These are phyloP conservation scores for Eurotiales sp. DNA, from an alignment of 2,329 filamentous ascomycete genomes.

Conservation along the genomic window DNA sequence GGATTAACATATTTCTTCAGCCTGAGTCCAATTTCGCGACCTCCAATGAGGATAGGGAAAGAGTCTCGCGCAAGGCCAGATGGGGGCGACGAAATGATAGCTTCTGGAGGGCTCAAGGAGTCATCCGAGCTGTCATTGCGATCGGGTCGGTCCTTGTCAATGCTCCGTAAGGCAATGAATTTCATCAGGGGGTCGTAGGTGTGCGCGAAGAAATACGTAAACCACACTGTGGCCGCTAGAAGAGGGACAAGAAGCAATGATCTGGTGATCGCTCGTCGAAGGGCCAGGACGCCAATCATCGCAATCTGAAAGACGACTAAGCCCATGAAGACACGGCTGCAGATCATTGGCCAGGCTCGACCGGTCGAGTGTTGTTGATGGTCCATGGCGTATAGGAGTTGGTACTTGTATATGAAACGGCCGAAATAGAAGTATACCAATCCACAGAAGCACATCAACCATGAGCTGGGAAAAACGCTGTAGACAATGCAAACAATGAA, in stretches of 20 bases:
- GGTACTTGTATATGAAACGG: slow-evolving; percentile 93
- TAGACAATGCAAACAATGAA: slow-evolving; percentile 97
- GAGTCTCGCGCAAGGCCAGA: slow-evolving; percentile 43
- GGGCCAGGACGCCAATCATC: slow-evolving; percentile 79
- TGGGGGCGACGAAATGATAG: slow-evolving; percentile 37
- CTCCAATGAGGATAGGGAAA: slow-evolving; percentile 38
- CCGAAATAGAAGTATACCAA: slow-evolving; percentile 64
- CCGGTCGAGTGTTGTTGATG: slow-evolving; percentile 89
- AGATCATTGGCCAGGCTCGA: slow-evolving; percentile 93
- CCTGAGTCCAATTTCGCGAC: slow-evolving; percentile 36
- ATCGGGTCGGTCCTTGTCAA: slow-evolving; percentile 61
- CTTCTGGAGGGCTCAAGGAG: slow-evolving; percentile 32
- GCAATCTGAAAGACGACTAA: slow-evolving; percentile 85
- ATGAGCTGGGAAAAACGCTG: slow-evolving; percentile 76
- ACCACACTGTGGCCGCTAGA: slow-evolving; percentile 79
- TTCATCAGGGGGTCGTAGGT: slow-evolving; percentile 85
- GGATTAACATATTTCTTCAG: slow-evolving; percentile 47
- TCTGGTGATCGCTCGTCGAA: slow-evolving; percentile 68
- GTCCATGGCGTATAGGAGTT: slow-evolving; percentile 96
- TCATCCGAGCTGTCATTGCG: slow-evolving; percentile 23
- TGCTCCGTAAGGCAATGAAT: slow-evolving; percentile 87
- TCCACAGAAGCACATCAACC: slow-evolving; percentile 73
- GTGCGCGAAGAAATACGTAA: slow-evolving; percentile 72
- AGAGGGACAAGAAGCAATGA: slow-evolving; percentile 73
- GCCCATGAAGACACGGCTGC: slow-evolving; percentile 82